Evolutionary conservation across 139 green algal species (phyloP), one percentile per base, ranked within the genome.

Genomic region (Diplosphaera chodatii): DNA sequence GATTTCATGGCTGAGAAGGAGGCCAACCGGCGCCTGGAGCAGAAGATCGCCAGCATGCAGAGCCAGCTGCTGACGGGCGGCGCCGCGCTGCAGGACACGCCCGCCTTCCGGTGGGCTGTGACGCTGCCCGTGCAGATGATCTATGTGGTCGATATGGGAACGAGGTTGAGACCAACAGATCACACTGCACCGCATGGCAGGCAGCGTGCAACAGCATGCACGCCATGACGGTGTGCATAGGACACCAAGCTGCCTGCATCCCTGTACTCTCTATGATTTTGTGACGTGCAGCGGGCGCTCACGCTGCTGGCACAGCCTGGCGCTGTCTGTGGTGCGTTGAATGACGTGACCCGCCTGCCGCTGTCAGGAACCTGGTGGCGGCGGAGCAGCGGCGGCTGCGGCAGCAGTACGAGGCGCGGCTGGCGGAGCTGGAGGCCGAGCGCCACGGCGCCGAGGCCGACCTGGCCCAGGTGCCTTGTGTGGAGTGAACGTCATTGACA

Each of bases 1-100:
- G 90, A 97, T 79, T 96, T 98, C 76, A 86, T 97, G 87, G 32
- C 70, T 63, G 91, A 97, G 69, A 98, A 98, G 81, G 78, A 90
- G 77, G 91, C 90, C 64, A 97, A 96, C 85, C 77, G 75, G 22
- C 72, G 85, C 72, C 79, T 98, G 64, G 91, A 98, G 84, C 77
- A 63, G 48, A 78, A 80, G 40, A 91, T 98, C 74, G 63, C 77
- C 8, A 74, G 64, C 55, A 93, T 97, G 89, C 93, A 97, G 79
- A 89, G 81, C 73, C 92, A 97, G 84, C 76, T 97, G 65, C 83
- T 97, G 62, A 77, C 91, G 23, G 91, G 92, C 13, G 91, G 91
- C 18, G 66, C 85, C 56, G 83, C 86, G 72, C 70, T 90, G 27
- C 83, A 93, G 67, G 88, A 96, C 71, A 90, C 84, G 29, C 88